Evolutionary conservation across 2,329 filamentous ascomycete species (phyloP).

Genomic region (Venturia pyrina): DNA sequence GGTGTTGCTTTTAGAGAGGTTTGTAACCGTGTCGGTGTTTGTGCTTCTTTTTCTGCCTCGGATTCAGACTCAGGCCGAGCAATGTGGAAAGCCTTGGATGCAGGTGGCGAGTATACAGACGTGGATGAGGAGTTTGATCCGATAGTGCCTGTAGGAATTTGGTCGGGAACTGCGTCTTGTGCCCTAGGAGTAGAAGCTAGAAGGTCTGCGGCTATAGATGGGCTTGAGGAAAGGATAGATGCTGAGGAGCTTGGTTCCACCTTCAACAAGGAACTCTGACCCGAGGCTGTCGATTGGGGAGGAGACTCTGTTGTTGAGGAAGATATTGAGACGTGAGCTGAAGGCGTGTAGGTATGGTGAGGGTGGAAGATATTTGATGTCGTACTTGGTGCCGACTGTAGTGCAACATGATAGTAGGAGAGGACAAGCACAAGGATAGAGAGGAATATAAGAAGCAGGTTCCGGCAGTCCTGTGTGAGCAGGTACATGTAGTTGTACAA

Average conservation of each 20-base stretch:
- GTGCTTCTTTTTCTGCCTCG: not conserved
- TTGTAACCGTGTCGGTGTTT: not conserved
- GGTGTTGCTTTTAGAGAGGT: not conserved
- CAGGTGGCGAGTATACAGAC: not conserved
- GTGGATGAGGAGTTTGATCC: not conserved
- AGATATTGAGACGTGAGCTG: not conserved
- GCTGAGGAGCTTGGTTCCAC: not conserved
- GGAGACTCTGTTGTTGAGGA: not conserved
- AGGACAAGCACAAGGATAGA: slow-evolving; percentile 34
- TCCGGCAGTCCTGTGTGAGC: slow-evolving; percentile 42
- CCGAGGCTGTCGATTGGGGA: not conserved
- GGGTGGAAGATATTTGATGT: not conserved
- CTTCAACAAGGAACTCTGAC: not conserved
- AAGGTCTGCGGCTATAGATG: not conserved
- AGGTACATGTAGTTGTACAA: slow-evolving; percentile 44
- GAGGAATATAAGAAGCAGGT: slow-evolving; percentile 40
- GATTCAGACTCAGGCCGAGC: not conserved
- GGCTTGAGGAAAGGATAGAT: not conserved
- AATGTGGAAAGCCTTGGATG: not conserved
- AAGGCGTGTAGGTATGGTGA: not conserved
- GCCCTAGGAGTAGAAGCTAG: not conserved
- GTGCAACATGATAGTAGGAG: slow-evolving; percentile 8
- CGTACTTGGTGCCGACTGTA: not conserved
- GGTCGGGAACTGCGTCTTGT: not conserved
- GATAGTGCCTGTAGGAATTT: not conserved